Conservation (phyloP, 140 eudicot species). For the Ambrosia hybrid region DNA sequence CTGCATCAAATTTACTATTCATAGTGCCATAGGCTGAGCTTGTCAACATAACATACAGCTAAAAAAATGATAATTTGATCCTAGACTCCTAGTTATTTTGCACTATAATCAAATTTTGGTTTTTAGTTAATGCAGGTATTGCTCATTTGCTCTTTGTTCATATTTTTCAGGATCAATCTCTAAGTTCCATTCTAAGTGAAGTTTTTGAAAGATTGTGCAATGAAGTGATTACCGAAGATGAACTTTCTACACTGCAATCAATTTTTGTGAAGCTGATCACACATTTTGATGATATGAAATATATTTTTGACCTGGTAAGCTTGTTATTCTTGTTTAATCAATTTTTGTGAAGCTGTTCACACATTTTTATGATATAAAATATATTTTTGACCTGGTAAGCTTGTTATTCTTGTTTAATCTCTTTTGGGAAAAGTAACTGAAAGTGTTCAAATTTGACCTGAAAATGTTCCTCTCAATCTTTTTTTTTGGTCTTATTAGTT, state of each 20-base stretch:
- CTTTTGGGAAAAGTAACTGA: slow-evolving; percentile 1
- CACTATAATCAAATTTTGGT: not conserved
- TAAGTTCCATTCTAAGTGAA: slow-evolving; percentile 49
- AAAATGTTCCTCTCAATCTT: not conserved
- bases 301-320: slow-evolving; percentile 58
- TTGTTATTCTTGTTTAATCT: slow-evolving; percentile 23
- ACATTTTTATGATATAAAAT: slow-evolving; percentile 55
- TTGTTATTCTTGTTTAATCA: slow-evolving; percentile 36
- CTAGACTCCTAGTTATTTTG: slow-evolving; percentile 10
- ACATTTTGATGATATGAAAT: slow-evolving; percentile 56
- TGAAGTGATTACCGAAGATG: slow-evolving; percentile 55
- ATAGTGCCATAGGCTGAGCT: slow-evolving; percentile 12
- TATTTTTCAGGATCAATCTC: slow-evolving; percentile 46
- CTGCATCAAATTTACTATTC: too few species aligned
- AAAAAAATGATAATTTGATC: slow-evolving; percentile 5
- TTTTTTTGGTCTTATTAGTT: too few species aligned
- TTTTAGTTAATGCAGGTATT: slow-evolving; percentile 1
- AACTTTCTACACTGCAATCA: slow-evolving; percentile 60
- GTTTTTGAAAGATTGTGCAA: slow-evolving; percentile 52
- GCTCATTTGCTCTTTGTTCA: slow-evolving; percentile 16
- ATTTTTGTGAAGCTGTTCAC: slow-evolving; percentile 58
- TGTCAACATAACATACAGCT: not conserved
- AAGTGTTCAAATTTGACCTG: not conserved
- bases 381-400: slow-evolving; percentile 58
- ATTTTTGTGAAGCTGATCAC: slow-evolving; percentile 58